Evolutionary conservation across 768 basidiomycete species (phyloP).

Genomic region (Serendipita indica): DNA sequence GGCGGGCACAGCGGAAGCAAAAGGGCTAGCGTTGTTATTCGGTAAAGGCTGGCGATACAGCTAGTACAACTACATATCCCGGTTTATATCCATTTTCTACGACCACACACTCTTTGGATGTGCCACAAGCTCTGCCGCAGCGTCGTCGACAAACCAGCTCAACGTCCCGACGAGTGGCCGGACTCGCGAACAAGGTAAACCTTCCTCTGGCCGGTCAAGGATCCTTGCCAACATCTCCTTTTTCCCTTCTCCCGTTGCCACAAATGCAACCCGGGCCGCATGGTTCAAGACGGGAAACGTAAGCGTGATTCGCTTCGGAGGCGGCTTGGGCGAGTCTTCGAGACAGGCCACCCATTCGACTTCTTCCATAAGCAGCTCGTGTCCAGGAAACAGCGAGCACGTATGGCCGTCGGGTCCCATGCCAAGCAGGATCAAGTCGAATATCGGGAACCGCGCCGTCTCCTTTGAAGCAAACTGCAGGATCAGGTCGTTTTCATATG

Average conservation of each 20-base stretch:
- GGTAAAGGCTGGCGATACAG: too few species aligned
- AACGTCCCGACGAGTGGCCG: conserved; percentile 72
- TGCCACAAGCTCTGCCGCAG: conserved; percentile 49
- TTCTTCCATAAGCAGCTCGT: conserved; percentile 54
- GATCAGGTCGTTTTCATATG: conserved; percentile 75
- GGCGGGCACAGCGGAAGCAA: too few species aligned
- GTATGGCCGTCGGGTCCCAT: conserved; percentile 99
- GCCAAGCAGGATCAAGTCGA: conserved; percentile 93
- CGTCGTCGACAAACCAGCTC: conserved; percentile 91
- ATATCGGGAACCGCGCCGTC: conserved; percentile 89
- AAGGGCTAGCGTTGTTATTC: too few species aligned
- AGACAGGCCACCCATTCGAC: conserved; percentile 93
- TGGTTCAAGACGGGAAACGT: conserved; percentile 88
- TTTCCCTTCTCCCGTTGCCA: conserved; percentile 73
- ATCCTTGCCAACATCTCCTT: conserved; percentile 53
- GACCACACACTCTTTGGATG: conserved; percentile 32
- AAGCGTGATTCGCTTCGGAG: conserved; percentile 76
- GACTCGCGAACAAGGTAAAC: conserved; percentile 73
- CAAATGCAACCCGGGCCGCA: conserved; percentile 75
- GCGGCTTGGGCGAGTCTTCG: conserved; percentile 89
- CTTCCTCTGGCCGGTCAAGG: conserved; percentile 66
- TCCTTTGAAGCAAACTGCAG: conserved; percentile 83
- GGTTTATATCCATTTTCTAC: not conserved
- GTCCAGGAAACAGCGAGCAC: conserved; percentile 92
- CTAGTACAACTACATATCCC: not conserved